Percentiles rank a stretch among this genome's conserved stretches.
These are phyloP conservation scores for Starmerella khaoyaiensis DNA, from an alignment of 805 yeast genomes.

Conservation along the genomic window DNA sequence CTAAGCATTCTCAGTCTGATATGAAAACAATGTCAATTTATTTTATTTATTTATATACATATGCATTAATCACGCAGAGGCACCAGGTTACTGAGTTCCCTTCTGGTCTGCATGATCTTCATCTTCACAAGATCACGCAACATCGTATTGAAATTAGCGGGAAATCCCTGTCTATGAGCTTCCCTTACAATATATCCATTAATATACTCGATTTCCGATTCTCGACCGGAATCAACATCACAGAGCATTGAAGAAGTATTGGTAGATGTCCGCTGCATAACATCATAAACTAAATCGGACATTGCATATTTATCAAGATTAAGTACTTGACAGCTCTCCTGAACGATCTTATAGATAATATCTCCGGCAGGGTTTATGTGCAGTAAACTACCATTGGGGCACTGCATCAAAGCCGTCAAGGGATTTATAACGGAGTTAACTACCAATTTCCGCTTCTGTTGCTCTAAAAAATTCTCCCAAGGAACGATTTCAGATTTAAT, in stretches of 20 bases:
- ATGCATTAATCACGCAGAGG: slow-evolving; percentile 7
- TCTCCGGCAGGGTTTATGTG: slow-evolving; percentile 27
- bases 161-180: slow-evolving; percentile 36
- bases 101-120: slow-evolving; percentile 13
- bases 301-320: slow-evolving; percentile 25
- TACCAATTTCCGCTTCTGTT: slow-evolving; percentile 63
- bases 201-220: slow-evolving; percentile 68
- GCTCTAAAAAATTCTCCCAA: slow-evolving; percentile 38
- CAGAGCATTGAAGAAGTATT: slow-evolving; percentile 63
- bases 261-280: slow-evolving; percentile 36
- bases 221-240: slow-evolving; percentile 43
- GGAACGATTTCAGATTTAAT: slow-evolving; percentile 16
- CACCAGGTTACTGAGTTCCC: slow-evolving; percentile 9
- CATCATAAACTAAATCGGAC: slow-evolving; percentile 29
- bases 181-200: slow-evolving; percentile 62
- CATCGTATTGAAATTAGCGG: slow-evolving; percentile 37
- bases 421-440: slow-evolving; percentile 80
- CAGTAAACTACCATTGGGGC: slow-evolving; percentile 64
- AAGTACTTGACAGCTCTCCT: slow-evolving; percentile 35
- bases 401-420: slow-evolving; percentile 61
- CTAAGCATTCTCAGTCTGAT: not conserved
- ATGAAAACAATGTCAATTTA: too few relatives aligned
- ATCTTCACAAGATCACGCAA: slow-evolving; percentile 35
- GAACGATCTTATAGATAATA: slow-evolving; percentile 33
- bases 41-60: too few relatives aligned